These are phyloP conservation scores for Saitozyma podzolica DNA, from an alignment of 768 basidiomycete genomes.

Conservation along the genomic window DNA sequence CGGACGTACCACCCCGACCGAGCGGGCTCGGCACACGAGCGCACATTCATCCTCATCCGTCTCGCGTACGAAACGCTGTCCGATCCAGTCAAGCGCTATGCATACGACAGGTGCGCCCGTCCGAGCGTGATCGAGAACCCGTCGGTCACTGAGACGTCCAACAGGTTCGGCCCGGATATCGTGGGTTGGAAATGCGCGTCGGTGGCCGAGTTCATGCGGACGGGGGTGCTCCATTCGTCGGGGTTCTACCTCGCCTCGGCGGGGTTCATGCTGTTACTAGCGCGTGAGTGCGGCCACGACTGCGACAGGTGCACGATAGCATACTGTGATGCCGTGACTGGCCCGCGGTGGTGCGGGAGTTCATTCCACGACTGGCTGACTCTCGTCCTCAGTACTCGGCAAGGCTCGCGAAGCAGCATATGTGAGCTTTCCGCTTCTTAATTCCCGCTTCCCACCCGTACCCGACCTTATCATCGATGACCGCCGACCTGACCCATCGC, in stretches of 20 bases:
- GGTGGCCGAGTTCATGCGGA: conserved; percentile 28
- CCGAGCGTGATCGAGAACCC: background rate
- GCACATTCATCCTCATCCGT: conserved; percentile 35
- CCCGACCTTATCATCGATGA: background rate
- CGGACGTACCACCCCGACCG: conserved; percentile 41
- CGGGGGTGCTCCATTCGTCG: conserved; percentile 24
- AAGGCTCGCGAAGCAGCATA: conserved; percentile 35
- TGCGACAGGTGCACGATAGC: too few relatives aligned
- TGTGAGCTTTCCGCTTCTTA: conserved; percentile 18
- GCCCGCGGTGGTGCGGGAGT: background rate
- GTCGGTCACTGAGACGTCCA: background rate
- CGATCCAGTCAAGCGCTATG: conserved; percentile 40
- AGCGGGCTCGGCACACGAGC: conserved; percentile 22
- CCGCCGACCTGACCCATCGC: background rate
- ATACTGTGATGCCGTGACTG: too few relatives aligned
- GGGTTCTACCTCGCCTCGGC: conserved; percentile 41
- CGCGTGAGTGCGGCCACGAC: conserved; percentile 16
- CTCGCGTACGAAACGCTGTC: conserved; percentile 39
- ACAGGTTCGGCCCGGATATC: conserved; percentile 36
- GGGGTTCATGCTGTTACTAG: conserved; percentile 36
- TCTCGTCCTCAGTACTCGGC: conserved; percentile 21
- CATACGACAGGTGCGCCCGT: conserved; percentile 36
- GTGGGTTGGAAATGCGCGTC: conserved; percentile 26
- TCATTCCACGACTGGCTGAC: background rate
- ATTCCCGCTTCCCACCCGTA: conserved; percentile 1